A percentile compares a stretch with the other conserved stretches of the same genome.
Conservation (phyloP, 306 rosid genomes). For the Sindora glabra region DNA sequence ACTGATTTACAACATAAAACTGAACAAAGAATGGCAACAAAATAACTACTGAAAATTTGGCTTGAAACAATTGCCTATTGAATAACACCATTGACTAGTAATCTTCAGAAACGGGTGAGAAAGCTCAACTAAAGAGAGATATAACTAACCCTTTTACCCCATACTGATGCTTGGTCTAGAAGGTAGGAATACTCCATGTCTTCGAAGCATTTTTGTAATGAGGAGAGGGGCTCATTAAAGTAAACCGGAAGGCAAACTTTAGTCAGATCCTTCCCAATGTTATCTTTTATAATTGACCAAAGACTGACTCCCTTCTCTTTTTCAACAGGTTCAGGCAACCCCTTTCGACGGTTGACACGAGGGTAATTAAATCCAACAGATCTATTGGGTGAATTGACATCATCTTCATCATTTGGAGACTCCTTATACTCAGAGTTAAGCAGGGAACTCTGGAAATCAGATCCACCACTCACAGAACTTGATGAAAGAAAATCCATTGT, state of each 20-base stretch:
- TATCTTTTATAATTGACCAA: constrained; percentile 93
- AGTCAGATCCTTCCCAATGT: constrained; percentile 76
- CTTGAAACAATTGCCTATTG: not conserved
- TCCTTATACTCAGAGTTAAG: constrained; percentile 50
- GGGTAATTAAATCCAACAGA: constrained; percentile 55
- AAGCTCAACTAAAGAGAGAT: too few species aligned
- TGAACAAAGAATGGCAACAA: not conserved
- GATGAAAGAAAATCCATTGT: constrained; percentile 66
- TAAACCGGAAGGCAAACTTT: constrained; percentile 85
- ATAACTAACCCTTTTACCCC: constrained; percentile 63
- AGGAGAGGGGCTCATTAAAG: constrained; percentile 89
- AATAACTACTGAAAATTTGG: not conserved
- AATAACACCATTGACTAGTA: not conserved
- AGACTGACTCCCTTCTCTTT: constrained; percentile 78
- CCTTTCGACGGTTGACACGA: constrained; percentile 53
- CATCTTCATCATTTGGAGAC: constrained; percentile 32
- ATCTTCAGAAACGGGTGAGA: not conserved
- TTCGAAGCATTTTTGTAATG: constrained; percentile 81
- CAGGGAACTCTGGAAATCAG: constrained; percentile 39
- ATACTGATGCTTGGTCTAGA: constrained; percentile 73
- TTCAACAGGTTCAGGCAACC: constrained; percentile 82
- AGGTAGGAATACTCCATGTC: constrained; percentile 82
- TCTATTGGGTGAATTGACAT: constrained; percentile 30
- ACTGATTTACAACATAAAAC: too few species aligned
- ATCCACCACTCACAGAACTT: constrained; percentile 43